These are phyloP conservation scores for Collariella sp. DNA, from an alignment of 495 filamentous ascomycete species.

Conservation along the genomic window DNA sequence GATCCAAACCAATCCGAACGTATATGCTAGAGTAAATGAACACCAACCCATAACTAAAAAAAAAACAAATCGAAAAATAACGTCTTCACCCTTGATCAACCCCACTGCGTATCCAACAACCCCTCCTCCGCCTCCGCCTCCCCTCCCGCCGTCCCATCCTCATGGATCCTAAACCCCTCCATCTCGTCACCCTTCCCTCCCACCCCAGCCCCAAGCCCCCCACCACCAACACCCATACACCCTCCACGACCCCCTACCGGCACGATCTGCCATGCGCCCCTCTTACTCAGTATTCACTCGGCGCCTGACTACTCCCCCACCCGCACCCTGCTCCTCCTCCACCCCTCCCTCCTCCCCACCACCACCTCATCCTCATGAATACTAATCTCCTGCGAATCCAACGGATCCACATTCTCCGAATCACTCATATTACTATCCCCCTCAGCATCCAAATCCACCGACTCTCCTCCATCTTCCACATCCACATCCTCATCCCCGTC, in stretches of 20 bases:
- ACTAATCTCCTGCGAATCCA: constrained; percentile 2
- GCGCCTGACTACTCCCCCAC: constrained; percentile 19
- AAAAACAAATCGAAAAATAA: not conserved
- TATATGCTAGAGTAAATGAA: not conserved
- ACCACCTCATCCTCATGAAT: constrained; percentile 7
- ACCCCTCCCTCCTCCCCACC: not conserved
- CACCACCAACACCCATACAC: not conserved
- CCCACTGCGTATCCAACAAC: constrained; percentile 7
- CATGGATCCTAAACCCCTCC: constrained; percentile 25
- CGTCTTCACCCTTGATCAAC: too few species aligned
- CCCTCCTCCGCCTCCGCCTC: not conserved
- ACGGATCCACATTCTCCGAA: constrained; percentile 35
- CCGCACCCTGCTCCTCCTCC: constrained; percentile 2
- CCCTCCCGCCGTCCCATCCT: constrained; percentile 13
- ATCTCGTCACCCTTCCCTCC: not conserved
- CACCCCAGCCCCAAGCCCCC: not conserved
- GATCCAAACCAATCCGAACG: not conserved
- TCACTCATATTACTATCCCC: constrained; percentile 22
- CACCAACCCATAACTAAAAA: not conserved
- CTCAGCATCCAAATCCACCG: not conserved
- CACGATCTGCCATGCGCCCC: constrained; percentile 10
- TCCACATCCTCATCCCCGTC: too few species aligned
- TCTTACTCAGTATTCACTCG: constrained; percentile 27
- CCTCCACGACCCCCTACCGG: not conserved
- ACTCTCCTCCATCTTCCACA: too few species aligned